phyloP scores from a whole-genome alignment of 2,329 filamentous ascomycete species.

The Truncatella angustata region DNA sequence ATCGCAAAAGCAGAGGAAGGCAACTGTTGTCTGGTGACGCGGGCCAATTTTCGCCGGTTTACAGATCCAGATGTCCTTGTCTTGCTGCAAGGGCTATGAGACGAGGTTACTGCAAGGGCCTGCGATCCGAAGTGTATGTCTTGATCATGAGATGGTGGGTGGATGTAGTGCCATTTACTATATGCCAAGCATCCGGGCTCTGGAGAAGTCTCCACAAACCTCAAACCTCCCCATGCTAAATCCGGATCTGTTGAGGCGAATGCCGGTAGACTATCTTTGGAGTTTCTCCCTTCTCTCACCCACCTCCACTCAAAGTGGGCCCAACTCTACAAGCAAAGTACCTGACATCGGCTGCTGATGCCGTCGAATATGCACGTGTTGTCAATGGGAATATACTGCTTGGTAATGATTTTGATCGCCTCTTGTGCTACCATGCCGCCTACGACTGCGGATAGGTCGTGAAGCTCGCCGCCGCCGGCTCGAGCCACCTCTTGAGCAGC shows the following conservation, averaged over 20 bases:
- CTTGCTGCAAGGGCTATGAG: slow-evolving; percentile 1
- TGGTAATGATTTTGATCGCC: slow-evolving; percentile 83
- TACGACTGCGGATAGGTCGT: slow-evolving; percentile 84
- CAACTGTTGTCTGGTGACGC: no score
- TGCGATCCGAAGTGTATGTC: slow-evolving; percentile 33
- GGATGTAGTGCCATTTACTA: slow-evolving; percentile 25
- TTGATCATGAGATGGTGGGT: slow-evolving; percentile 19
- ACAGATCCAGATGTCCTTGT: neutral
- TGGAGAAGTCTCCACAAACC: slow-evolving; percentile 24
- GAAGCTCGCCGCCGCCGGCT: slow-evolving; percentile 79
- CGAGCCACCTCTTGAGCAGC: slow-evolving; percentile 68
- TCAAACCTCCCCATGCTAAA: slow-evolving; percentile 25
- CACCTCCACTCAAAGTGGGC: slow-evolving; percentile 16
- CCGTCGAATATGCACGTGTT: slow-evolving; percentile 72
- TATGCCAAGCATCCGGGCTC: slow-evolving; percentile 25
- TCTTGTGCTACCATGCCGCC: slow-evolving; percentile 97
- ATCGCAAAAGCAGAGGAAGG: no score
- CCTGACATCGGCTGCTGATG: slow-evolving; percentile 60
- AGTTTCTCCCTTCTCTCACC: slow-evolving; percentile 13
- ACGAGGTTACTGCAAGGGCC: slow-evolving; percentile 31
- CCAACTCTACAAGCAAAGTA: slow-evolving; percentile 48
- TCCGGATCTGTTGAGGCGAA: slow-evolving; percentile 28
- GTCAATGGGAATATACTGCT: slow-evolving; percentile 70
- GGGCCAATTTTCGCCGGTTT: neutral
- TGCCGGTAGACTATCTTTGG: slow-evolving; percentile 26